A percentile compares a stretch with the other conserved stretches of the same genome.
These are phyloP conservation scores for Thermothelomyces thermophilus DNA, from an alignment of 2,329 filamentous ascomycete species.

Conservation along the genomic window DNA sequence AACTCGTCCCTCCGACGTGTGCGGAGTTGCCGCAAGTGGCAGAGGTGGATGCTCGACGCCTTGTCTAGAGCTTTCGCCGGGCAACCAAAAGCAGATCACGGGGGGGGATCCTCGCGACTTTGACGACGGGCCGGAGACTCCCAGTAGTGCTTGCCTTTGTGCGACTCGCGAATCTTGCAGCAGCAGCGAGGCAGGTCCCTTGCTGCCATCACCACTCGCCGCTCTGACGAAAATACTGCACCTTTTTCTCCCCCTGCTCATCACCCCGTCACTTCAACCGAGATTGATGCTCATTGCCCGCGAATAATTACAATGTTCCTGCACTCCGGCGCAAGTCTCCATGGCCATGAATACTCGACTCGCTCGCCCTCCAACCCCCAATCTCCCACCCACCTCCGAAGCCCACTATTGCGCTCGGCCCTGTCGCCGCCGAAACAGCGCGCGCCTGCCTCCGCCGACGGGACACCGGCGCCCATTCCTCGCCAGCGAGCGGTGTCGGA, in stretches of 20 bases:
- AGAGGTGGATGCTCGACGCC: too few relatives aligned
- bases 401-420: slow-evolving; percentile 39
- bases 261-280: too few relatives aligned
- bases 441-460: slow-evolving; percentile 5
- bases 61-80: too few relatives aligned
- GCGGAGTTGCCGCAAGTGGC: too few relatives aligned
- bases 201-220: too few relatives aligned
- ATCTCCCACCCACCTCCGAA: slow-evolving; percentile 30
- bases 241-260: too few relatives aligned
- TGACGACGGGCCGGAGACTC: background rate
- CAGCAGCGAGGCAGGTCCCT: slow-evolving; percentile 13
- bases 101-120: too few relatives aligned
- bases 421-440: slow-evolving; percentile 32
- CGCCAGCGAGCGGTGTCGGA: slow-evolving; percentile 34
- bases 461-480: slow-evolving; percentile 15
- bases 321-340: slow-evolving; percentile 52
- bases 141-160: background rate
- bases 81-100: too few relatives aligned
- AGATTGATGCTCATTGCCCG: too few relatives aligned
- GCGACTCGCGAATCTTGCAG: background rate
- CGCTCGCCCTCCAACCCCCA: slow-evolving; percentile 29
- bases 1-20: too few relatives aligned
- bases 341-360: slow-evolving; percentile 53
- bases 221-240: too few relatives aligned
- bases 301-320: slow-evolving; percentile 55